Evolutionary conservation across 2,329 filamentous ascomycete species (phyloP).

Genomic region (Ascochyta fabae): DNA sequence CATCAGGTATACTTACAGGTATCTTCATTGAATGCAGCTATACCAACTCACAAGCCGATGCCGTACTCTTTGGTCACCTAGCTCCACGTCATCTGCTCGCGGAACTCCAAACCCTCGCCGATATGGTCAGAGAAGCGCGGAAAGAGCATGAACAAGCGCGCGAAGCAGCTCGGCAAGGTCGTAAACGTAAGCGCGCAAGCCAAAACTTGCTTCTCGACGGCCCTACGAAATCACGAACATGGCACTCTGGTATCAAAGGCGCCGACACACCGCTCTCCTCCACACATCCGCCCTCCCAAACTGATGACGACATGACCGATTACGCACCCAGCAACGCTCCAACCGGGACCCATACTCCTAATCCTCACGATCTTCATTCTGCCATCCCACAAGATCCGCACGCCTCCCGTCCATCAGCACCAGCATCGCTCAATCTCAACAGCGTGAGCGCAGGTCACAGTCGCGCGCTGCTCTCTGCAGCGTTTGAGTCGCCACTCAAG

Average conservation of each 20-base stretch:
- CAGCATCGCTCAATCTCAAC: slow-evolving; percentile 33
- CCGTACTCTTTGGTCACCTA: slow-evolving; percentile 85
- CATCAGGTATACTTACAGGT: slow-evolving; percentile 71
- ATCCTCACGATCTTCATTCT: not conserved
- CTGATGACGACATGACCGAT: slow-evolving; percentile 43
- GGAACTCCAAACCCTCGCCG: slow-evolving; percentile 76
- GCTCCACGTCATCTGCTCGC: slow-evolving; percentile 81
- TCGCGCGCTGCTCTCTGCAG: slow-evolving; percentile 35
- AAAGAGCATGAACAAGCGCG: slow-evolving; percentile 43
- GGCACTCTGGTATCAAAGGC: slow-evolving; percentile 16
- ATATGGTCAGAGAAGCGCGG: slow-evolving; percentile 66
- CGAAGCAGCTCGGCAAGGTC: slow-evolving; percentile 52
- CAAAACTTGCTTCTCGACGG: slow-evolving; percentile 40
- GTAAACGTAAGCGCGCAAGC: slow-evolving; percentile 69
- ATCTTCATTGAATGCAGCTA: slow-evolving; percentile 98
- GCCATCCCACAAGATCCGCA: not conserved
- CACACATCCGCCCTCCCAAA: slow-evolving; percentile 1
- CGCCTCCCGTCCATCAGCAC: slow-evolving; percentile 28
- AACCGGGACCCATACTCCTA: slow-evolving; percentile 33
- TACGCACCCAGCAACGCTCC: slow-evolving; percentile 18
- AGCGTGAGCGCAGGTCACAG: slow-evolving; percentile 34
- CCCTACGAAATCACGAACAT: slow-evolving; percentile 16
- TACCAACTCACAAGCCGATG: slow-evolving; percentile 77
- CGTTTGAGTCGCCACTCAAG: slow-evolving; percentile 60
- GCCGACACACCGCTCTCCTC: slow-evolving; percentile 23